A percentile compares a stretch with the other conserved stretches of the same genome.
Conservation (phyloP, 225 moss, liverwort and hornwort genomes). For the Bryoerythrophyllum caledonicum region DNA sequence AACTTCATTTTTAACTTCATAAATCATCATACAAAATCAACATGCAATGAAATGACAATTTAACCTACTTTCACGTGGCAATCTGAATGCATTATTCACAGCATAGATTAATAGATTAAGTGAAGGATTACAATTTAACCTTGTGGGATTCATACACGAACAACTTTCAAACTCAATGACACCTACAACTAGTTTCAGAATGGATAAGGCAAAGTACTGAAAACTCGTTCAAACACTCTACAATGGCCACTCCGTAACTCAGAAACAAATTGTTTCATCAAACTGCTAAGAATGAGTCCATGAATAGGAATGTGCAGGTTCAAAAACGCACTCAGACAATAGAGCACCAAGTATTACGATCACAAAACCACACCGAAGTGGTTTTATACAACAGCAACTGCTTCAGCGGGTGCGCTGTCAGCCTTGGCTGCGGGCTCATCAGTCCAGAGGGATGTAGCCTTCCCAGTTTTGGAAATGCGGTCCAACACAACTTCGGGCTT, state of each 20-base stretch:
- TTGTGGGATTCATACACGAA: no score
- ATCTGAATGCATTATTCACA: no score
- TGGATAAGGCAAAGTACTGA: conserved; percentile 21
- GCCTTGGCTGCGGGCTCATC: conserved; percentile 38
- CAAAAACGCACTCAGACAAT: conserved; percentile 7
- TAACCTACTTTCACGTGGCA: no score
- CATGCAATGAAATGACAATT: no score
- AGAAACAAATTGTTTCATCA: neutral
- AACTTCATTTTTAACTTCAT: no score
- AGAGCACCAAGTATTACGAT: neutral
- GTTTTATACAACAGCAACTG: conserved; percentile 41
- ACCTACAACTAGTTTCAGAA: neutral
- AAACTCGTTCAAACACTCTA: conserved; percentile 11
- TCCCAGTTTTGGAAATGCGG: conserved; percentile 87
- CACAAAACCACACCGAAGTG: neutral
- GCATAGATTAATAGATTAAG: no score
- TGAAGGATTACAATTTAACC: no score
- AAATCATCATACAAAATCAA: no score
- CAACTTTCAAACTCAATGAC: no score
- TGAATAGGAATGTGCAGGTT: neutral
- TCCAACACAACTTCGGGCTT: conserved; percentile 77
- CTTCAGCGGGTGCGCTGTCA: conserved; percentile 20
- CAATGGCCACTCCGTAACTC: conserved; percentile 6
- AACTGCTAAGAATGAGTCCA: neutral
- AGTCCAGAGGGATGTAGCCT: conserved; percentile 82